Evolutionary conservation across 306 rosid species (phyloP).

Genomic region (Herpetospermum pedunculosum): DNA sequence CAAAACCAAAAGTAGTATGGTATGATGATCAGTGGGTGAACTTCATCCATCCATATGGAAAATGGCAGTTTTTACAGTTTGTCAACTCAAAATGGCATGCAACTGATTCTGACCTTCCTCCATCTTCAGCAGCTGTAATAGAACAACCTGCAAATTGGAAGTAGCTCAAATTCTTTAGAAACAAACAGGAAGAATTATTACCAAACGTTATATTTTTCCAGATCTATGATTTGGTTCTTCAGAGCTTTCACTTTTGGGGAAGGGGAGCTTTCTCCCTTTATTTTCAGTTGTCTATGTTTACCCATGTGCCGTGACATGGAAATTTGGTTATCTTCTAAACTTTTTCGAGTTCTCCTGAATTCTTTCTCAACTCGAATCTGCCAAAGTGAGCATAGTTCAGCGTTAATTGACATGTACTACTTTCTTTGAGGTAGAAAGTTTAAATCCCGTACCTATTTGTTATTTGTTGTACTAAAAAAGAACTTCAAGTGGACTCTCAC

Average conservation of each 20-base stretch:
- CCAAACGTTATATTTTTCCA: neutral
- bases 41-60: neutral
- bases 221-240: neutral
- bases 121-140: neutral
- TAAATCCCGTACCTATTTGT: too few relatives aligned
- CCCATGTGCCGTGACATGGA: neutral
- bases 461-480: too few relatives aligned
- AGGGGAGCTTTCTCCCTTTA: neutral
- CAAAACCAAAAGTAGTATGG: conserved; percentile 14
- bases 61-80: neutral
- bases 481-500: neutral
- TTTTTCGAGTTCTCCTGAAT: neutral
- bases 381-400: too few relatives aligned
- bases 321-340: neutral
- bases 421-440: too few relatives aligned
- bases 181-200: neutral
- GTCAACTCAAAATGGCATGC: neutral
- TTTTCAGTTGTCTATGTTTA: neutral
- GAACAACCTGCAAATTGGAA: neutral
- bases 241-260: neutral
- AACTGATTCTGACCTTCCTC: neutral
- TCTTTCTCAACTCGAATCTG: neutral
- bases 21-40: neutral
- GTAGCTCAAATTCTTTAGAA: neutral
- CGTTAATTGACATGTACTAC: too few relatives aligned